phyloP scores from a whole-genome alignment of 257 asterid species.

The Nicotiana tomentosiformis region DNA sequence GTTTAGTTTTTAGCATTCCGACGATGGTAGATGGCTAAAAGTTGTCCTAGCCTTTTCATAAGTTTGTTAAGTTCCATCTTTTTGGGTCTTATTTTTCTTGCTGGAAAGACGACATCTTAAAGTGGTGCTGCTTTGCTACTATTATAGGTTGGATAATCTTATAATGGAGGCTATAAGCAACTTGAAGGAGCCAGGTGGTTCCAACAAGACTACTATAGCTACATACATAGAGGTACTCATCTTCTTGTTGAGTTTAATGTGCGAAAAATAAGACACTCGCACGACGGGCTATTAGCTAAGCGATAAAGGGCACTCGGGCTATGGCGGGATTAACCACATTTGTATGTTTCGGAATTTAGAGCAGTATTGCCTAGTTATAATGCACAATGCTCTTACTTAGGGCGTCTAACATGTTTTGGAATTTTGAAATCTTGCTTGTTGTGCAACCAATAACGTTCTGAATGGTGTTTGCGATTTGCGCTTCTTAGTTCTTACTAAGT shows the following conservation, averaged over 20 bases:
- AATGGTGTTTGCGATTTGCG: neutral
- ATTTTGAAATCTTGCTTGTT: neutral
- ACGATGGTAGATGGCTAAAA: neutral
- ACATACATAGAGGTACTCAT: constrained; percentile 74
- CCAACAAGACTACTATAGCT: constrained; percentile 78
- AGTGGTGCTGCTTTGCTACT: constrained; percentile 15
- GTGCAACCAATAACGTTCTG: neutral
- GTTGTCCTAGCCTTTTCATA: neutral
- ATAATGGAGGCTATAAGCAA: constrained; percentile 85
- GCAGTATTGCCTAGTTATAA: neutral
- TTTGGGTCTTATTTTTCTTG: neutral
- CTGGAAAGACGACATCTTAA: neutral
- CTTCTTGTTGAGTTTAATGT: constrained; percentile 1
- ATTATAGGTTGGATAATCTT: constrained; percentile 81
- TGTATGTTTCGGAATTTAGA: neutral
- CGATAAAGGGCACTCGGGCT: no score
- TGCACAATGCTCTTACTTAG: neutral
- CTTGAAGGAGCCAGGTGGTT: constrained; percentile 79
- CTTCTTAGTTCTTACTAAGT: neutral
- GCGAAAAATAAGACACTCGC: neutral
- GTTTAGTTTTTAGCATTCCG: neutral
- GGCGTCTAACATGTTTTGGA: neutral
- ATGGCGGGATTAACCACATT: no score
- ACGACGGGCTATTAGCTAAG: no score
- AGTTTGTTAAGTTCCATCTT: neutral